phyloP scores from a whole-genome alignment of 768 basidiomycete species.

The Asterophora parasitica region DNA sequence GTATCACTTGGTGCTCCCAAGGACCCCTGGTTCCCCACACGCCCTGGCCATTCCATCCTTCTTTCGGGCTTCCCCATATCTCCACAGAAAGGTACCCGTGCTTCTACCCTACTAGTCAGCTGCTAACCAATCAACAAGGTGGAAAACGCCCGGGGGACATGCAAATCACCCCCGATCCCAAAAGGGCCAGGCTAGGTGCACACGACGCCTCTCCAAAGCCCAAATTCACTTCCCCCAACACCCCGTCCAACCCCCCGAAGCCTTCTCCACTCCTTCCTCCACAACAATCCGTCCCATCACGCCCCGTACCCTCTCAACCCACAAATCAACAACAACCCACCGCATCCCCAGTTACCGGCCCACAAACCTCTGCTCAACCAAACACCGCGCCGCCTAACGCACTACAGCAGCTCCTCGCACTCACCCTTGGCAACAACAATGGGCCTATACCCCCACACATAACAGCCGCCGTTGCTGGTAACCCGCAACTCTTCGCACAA shows the following conservation, averaged over 20 bases:
- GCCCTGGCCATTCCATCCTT: constrained; percentile 38
- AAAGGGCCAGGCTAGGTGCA: constrained; percentile 34
- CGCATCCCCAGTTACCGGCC: no score
- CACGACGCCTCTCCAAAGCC: constrained; percentile 16
- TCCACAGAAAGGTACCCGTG: constrained; percentile 25
- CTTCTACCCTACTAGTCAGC: neutral
- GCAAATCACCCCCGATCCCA: constrained; percentile 35
- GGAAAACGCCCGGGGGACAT: constrained; percentile 43
- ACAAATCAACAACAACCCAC: neutral
- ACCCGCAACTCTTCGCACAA: no score
- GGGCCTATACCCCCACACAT: neutral
- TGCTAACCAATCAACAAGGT: constrained; percentile 17
- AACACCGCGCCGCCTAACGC: no score
- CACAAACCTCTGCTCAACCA: constrained; percentile 6
- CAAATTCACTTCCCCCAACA: constrained; percentile 17
- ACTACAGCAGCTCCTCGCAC: neutral
- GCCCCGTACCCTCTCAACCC: constrained; percentile 15
- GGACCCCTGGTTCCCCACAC: constrained; percentile 54
- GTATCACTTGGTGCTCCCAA: constrained; percentile 30
- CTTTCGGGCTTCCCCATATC: constrained; percentile 43
- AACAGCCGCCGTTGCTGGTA: no score
- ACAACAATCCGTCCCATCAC: no score
- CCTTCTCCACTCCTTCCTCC: constrained; percentile 19
- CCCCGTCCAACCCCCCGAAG: constrained; percentile 21
- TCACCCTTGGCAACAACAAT: neutral